phyloP scores from a whole-genome alignment of 1,284 basidiomycete genomes.

The Grifola frondosa region DNA sequence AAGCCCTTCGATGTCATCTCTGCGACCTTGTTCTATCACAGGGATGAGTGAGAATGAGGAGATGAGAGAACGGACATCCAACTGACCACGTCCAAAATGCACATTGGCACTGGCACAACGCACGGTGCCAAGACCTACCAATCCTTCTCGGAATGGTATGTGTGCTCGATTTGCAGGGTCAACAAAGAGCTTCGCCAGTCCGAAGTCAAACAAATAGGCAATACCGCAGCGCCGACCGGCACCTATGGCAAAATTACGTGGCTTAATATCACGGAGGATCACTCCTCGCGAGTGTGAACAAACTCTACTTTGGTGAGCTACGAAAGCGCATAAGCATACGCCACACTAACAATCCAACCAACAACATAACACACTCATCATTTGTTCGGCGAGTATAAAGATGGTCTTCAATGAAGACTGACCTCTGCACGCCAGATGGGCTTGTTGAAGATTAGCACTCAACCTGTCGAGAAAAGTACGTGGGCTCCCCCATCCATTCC shows the following conservation, averaged over 20 bases:
- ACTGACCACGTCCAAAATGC: slow-evolving; percentile 12
- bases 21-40: slow-evolving; percentile 16
- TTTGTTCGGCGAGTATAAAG: slow-evolving; percentile 17
- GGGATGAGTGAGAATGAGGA: background rate
- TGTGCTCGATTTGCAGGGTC: slow-evolving; percentile 12
- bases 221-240: background rate
- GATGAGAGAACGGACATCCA: background rate
- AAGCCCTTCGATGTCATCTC: slow-evolving; percentile 22
- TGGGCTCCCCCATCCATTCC: slow-evolving; percentile 7
- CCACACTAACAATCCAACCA: too few species aligned
- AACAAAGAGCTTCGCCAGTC: slow-evolving; percentile 11
- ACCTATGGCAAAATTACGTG: slow-evolving; percentile 21
- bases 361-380: too few species aligned
- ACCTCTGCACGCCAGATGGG: slow-evolving; percentile 17
- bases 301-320: slow-evolving; percentile 14
- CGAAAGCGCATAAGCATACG: too few species aligned
- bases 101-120: slow-evolving; percentile 13
- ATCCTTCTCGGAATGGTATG: slow-evolving; percentile 9
- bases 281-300: slow-evolving; percentile 17
- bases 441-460: slow-evolving; percentile 11
- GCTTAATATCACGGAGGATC: slow-evolving; percentile 19
- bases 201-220: slow-evolving; percentile 20
- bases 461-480: slow-evolving; percentile 20
- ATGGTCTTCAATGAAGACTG: slow-evolving; percentile 15
- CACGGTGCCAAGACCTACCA: slow-evolving; percentile 7